phyloP scores from a whole-genome alignment of 768 basidiomycete genomes.

The Asterophora lycoperdoides region DNA sequence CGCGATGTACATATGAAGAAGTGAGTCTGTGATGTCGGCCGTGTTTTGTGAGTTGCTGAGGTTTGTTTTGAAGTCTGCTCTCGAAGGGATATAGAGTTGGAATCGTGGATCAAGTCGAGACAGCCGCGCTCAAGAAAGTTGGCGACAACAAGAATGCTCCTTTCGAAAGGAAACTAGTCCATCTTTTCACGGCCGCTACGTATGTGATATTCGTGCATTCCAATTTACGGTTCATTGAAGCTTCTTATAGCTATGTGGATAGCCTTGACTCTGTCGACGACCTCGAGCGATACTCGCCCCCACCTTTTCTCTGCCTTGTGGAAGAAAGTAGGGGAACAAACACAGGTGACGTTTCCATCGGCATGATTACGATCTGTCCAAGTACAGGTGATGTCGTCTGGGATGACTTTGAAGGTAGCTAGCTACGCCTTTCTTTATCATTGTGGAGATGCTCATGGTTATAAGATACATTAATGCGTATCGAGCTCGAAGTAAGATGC shows the following conservation, averaged over 20 bases:
- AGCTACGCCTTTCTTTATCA: slow-evolving; percentile 8
- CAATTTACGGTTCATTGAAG: not conserved
- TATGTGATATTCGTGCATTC: slow-evolving; percentile 35
- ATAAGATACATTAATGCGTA: slow-evolving; percentile 76
- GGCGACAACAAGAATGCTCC: slow-evolving; percentile 69
- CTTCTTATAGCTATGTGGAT: slow-evolving; percentile 69
- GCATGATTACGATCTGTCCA: slow-evolving; percentile 76
- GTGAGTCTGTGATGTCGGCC: slow-evolving; percentile 30
- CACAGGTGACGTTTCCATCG: slow-evolving; percentile 45
- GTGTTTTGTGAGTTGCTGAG: not conserved
- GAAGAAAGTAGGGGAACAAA: slow-evolving; percentile 43
- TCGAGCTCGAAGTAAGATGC: slow-evolving; percentile 73
- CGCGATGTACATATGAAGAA: slow-evolving; percentile 72
- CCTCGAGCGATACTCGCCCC: slow-evolving; percentile 49
- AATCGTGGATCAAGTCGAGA: slow-evolving; percentile 78
- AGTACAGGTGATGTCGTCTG: slow-evolving; percentile 91
- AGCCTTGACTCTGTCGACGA: slow-evolving; percentile 67
- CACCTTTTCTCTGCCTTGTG: slow-evolving; percentile 70
- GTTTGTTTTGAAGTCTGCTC: slow-evolving; percentile 44
- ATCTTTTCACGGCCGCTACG: slow-evolving; percentile 87
- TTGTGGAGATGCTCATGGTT: not conserved
- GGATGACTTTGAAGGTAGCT: slow-evolving; percentile 84
- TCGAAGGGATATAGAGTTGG: slow-evolving; percentile 81
- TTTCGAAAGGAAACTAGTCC: slow-evolving; percentile 71
- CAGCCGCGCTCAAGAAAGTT: slow-evolving; percentile 83